Evolutionary conservation across 1,284 basidiomycete genomes (phyloP).

Genomic region (Leucoagaricus sp.): DNA sequence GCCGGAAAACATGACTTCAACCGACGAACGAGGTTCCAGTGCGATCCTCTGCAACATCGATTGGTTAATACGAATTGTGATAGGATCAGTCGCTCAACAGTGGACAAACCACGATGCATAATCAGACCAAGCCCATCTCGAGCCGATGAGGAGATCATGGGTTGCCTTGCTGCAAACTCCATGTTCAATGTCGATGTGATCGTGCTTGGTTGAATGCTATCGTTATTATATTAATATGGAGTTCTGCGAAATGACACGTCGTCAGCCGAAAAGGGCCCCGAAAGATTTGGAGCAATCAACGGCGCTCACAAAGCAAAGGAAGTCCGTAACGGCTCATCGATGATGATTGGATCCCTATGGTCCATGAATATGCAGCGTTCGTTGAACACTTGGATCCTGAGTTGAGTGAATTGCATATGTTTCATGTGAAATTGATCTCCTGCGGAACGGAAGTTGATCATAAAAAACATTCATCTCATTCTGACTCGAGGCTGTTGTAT

Average conservation of each 20-base stretch:
- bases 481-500: too few relatives aligned
- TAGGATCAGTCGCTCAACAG: too few relatives aligned
- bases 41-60: too few relatives aligned
- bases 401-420: not conserved
- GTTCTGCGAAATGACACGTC: not conserved
- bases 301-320: not conserved
- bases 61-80: too few relatives aligned
- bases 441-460: not conserved
- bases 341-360: too few relatives aligned
- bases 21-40: not conserved
- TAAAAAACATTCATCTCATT: not conserved
- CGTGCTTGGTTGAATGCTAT: not conserved
- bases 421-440: conserved; percentile 3
- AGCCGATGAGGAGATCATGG: too few relatives aligned
- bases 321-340: too few relatives aligned
- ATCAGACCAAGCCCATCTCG: too few relatives aligned
- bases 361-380: too few relatives aligned
- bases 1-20: not conserved
- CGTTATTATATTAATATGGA: not conserved
- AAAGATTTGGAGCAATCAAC: not conserved
- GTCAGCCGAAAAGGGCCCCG: not conserved
- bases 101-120: too few relatives aligned
- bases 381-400: not conserved
- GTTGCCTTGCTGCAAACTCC: too few relatives aligned
- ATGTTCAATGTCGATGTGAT: not conserved